Conservation (phyloP, 2,329 filamentous ascomycete species). For the Cyclaneusma minus region DNA sequence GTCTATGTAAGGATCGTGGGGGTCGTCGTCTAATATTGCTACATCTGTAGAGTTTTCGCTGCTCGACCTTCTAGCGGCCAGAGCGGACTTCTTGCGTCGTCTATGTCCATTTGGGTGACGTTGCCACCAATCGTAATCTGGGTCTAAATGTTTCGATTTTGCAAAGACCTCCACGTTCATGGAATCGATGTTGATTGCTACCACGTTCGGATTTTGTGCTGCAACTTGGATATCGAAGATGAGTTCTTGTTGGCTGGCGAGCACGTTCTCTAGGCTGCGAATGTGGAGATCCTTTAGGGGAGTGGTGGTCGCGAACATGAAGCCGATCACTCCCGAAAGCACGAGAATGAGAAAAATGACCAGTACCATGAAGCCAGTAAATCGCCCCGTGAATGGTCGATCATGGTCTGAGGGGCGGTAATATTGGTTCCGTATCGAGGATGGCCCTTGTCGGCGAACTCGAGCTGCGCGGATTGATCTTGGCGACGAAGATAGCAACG, state of each 20-base stretch:
- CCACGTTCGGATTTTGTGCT: constrained; percentile 85
- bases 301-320: constrained; percentile 84
- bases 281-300: constrained; percentile 68
- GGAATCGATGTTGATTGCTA: constrained; percentile 71
- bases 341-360: constrained; percentile 67
- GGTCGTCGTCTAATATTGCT: constrained; percentile 16
- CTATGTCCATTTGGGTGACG: constrained; percentile 16
- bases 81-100: constrained; percentile 2
- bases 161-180: constrained; percentile 90
- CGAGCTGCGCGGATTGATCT: constrained; percentile 45
- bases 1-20: constrained; percentile 30
- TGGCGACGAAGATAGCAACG: constrained; percentile 46
- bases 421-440: constrained; percentile 54
- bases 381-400: constrained; percentile 51
- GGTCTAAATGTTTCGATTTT: constrained; percentile 58
- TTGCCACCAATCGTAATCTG: constrained; percentile 38
- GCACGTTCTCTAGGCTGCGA: constrained; percentile 69
- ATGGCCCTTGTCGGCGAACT: constrained; percentile 34
- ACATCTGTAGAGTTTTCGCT: constrained; percentile 10
- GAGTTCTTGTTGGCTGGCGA: constrained; percentile 86
- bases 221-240: constrained; percentile 85
- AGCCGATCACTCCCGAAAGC: constrained; percentile 70
- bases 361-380: constrained; percentile 79
- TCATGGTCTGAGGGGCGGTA: constrained; percentile 50
- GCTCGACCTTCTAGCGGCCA: not conserved